Evolutionary conservation across 495 filamentous ascomycete genomes (phyloP).

Genomic region (Penicillium paxilli): DNA sequence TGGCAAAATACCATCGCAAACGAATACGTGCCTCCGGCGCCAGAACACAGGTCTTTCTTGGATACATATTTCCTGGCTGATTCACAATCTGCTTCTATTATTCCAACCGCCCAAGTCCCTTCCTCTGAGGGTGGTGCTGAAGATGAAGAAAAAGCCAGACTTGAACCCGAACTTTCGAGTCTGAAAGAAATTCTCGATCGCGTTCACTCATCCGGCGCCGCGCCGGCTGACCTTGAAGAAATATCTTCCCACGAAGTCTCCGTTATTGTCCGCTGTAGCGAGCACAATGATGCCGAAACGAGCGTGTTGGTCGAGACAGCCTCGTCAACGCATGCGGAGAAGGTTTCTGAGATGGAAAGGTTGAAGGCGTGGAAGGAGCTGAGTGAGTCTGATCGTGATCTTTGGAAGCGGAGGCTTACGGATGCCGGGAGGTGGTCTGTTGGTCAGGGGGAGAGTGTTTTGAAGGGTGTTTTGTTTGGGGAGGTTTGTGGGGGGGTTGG

Average conservation of each 20-base stretch:
- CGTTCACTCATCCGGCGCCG: slow-evolving; percentile 26
- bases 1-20: slow-evolving; percentile 31
- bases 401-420: slow-evolving; percentile 69
- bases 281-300: slow-evolving; percentile 13
- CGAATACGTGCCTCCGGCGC: slow-evolving; percentile 16
- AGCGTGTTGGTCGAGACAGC: slow-evolving; percentile 26
- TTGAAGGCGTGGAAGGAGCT: slow-evolving; percentile 69
- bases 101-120: not conserved
- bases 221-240: slow-evolving; percentile 23
- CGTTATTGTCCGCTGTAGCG: slow-evolving; percentile 28
- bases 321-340: slow-evolving; percentile 1
- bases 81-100: not conserved
- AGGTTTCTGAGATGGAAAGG: slow-evolving; percentile 24
- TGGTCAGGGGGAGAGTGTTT: slow-evolving; percentile 68
- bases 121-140: too few species aligned
- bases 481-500: slow-evolving; percentile 61
- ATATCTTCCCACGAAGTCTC: slow-evolving; percentile 13
- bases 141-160: not conserved
- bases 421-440: slow-evolving; percentile 72
- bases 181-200: slow-evolving; percentile 26
- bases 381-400: slow-evolving; percentile 50
- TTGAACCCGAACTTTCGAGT: slow-evolving; percentile 8
- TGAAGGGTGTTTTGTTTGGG: slow-evolving; percentile 74
- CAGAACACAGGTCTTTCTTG: slow-evolving; percentile 18
- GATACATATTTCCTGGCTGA: slow-evolving; percentile 11